phyloP scores from a whole-genome alignment of 768 basidiomycete genomes.

The Cystobasidium onofrii region DNA sequence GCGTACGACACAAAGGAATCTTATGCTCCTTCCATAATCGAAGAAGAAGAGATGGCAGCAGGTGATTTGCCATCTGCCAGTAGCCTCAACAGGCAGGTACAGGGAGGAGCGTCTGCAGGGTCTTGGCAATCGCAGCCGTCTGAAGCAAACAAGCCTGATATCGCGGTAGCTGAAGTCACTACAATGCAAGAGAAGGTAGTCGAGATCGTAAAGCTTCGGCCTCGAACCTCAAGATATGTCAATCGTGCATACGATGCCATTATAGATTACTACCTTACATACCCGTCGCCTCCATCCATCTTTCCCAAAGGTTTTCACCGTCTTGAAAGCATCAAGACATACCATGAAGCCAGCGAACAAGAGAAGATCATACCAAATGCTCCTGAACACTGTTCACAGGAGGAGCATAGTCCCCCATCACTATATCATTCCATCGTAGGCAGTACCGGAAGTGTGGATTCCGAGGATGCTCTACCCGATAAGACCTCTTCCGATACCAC shows the following conservation, averaged over 20 bases:
- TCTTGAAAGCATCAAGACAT: not conserved
- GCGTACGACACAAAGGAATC: slow-evolving; percentile 1
- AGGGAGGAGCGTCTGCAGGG: too few relatives aligned
- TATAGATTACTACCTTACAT: not conserved
- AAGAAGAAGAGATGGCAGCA: not conserved
- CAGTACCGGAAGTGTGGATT: not conserved
- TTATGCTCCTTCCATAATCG: not conserved
- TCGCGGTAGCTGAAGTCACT: not conserved
- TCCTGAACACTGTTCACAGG: not conserved
- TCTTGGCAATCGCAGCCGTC: too few relatives aligned
- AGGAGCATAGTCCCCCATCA: not conserved
- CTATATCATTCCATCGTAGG: not conserved
- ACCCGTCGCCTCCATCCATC: not conserved
- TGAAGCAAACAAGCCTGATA: not conserved
- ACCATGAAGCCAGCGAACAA: not conserved
- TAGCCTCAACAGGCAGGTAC: too few relatives aligned
- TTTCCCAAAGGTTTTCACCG: not conserved
- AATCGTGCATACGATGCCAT: not conserved
- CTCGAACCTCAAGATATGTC: not conserved
- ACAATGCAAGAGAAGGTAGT: not conserved
- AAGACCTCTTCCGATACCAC: not conserved
- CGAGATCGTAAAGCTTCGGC: not conserved
- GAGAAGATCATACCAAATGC: not conserved
- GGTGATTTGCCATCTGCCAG: too few relatives aligned
- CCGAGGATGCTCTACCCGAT: not conserved